Conservation (phyloP, 495 filamentous ascomycete genomes). For the Gamarada debralockiae region DNA sequence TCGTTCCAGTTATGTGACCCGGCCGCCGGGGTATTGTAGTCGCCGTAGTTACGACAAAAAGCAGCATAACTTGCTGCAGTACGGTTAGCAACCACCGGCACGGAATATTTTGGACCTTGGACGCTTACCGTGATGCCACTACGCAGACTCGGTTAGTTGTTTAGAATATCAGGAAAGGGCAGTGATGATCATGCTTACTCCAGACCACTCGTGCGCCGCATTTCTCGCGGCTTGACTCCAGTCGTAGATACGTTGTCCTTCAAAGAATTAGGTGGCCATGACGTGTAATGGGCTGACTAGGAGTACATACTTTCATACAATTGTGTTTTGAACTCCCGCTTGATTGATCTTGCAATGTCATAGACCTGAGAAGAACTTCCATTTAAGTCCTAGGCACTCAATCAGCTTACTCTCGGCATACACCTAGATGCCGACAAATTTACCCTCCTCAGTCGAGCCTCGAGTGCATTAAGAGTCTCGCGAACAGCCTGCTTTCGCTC, state of each 20-base stretch:
- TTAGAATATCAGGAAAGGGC: neutral
- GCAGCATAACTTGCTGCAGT: slow-evolving; percentile 26
- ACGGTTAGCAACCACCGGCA: neutral
- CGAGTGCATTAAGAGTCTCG: slow-evolving; percentile 20
- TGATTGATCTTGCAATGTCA: slow-evolving; percentile 11
- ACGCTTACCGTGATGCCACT: neutral
- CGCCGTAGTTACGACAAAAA: slow-evolving; percentile 33
- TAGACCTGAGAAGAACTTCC: slow-evolving; percentile 7
- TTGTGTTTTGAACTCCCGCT: slow-evolving; percentile 2
- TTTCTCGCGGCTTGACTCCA: slow-evolving; percentile 17
- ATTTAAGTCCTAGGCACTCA: neutral
- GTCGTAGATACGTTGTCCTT: slow-evolving; percentile 3
- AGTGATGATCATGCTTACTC: slow-evolving; percentile 21
- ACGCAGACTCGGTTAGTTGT: neutral
- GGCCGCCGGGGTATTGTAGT: slow-evolving; percentile 17
- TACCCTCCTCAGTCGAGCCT: slow-evolving; percentile 23
- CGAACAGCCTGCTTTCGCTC: slow-evolving; percentile 30
- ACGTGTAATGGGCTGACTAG: neutral
- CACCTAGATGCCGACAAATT: neutral
- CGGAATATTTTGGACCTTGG: neutral
- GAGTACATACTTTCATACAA: slow-evolving; percentile 1
- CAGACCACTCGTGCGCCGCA: slow-evolving; percentile 22
- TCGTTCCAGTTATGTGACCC: slow-evolving; percentile 34
- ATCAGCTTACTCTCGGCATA: neutral
- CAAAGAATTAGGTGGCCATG: neutral